Evolutionary conservation across 73 alveolate species (phyloP), one percentile per base, ranked within the genome.

Genomic region (Urostyla sp.): DNA sequence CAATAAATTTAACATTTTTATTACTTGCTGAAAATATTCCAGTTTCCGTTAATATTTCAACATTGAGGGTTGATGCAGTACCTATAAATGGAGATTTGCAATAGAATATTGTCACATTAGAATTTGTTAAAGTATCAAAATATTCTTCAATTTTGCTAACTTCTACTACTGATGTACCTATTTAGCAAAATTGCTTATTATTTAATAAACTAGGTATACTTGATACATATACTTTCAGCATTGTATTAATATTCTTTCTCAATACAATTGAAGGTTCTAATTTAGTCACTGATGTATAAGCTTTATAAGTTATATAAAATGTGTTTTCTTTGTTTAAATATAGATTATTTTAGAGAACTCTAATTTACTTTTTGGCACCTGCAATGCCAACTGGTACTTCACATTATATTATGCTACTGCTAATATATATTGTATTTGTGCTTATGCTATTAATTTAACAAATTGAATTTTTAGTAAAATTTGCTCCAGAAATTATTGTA

Each of bases 61-160:
- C 55, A 35, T 31, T 36, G 16, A 56, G 79, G 4, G 1, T 24
- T 20, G 57, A 30, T 8, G 87, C 75, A 16, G 57, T 18, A 2
- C 53, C 44, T 20, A 55, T 50, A 6, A 35, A 75, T 3, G 87
- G 87, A 20, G 78, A 56, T 35, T 55, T 54, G 46, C 87, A 75
- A 1, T 8, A 38, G 32, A 75, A 38, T 16, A 31, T 28, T 16
- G 76, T 75, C 21, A 13, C 27, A 28, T 75, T 75, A 24, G 83
- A 46, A 1, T 10, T 69, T 27, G 40, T 49, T 6, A 4, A 34
- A 16, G 11, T 44, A 4, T 11, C 18, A 27, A 27, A 3, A 6
- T 69, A 67, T n/a, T 5, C 44, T 5, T 24, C 2, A 7, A 69
- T 27, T 27, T 10, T 5, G 10, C 34, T 34, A 13, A 48, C 83